phyloP scores from a whole-genome alignment of 345 rosid genomes.

The Trapa bicornis region DNA sequence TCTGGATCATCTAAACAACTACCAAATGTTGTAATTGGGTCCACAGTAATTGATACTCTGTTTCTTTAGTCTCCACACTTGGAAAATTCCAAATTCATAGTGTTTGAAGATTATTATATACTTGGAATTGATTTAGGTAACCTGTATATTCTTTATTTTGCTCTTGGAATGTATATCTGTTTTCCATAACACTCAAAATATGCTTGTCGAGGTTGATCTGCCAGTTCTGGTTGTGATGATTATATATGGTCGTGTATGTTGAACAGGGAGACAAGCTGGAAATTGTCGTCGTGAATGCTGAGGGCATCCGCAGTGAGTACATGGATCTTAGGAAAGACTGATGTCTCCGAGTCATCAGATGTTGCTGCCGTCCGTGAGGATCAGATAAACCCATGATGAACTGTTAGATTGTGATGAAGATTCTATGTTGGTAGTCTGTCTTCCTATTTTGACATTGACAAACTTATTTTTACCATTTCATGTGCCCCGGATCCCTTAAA shows the following conservation, averaged over 20 bases:
- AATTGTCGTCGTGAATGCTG: conserved; percentile 58
- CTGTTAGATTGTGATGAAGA: background rate
- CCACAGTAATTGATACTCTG: background rate
- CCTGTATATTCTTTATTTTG: no score
- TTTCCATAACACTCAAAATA: no score
- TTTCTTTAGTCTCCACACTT: background rate
- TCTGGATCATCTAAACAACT: background rate
- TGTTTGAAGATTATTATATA: background rate
- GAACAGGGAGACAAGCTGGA: conserved; percentile 77
- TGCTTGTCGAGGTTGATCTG: no score
- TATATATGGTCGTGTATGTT: background rate
- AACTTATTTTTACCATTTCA: background rate
- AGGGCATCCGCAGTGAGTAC: conserved; percentile 55
- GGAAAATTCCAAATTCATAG: background rate
- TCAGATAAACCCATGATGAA: background rate
- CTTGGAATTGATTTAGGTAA: background rate
- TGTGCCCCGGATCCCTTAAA: no score
- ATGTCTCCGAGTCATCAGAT: background rate
- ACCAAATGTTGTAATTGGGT: background rate
- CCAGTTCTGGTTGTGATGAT: background rate
- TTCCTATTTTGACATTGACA: background rate
- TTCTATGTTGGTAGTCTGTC: background rate
- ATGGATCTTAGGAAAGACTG: conserved; percentile 81
- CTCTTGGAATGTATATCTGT: no score
- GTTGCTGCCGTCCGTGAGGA: background rate